phyloP scores from a whole-genome alignment of 2,329 filamentous ascomycete species.

The Cladosporium halotolerans region DNA sequence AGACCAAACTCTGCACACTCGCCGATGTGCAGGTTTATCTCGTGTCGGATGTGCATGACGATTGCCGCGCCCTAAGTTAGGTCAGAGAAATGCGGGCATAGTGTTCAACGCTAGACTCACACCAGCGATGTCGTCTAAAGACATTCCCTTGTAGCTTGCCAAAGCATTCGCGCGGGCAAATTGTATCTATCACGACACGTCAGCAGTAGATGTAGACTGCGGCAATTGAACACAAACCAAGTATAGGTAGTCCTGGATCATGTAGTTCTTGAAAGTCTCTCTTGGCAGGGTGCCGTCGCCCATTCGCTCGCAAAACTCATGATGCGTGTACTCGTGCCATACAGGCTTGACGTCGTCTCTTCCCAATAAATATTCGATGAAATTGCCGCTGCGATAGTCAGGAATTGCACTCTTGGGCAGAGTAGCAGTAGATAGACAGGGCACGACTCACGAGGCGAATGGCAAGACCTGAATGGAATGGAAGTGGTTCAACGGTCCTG shows the following conservation, averaged over 20 bases:
- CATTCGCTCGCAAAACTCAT: constrained; percentile 73
- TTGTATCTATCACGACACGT: constrained; percentile 53
- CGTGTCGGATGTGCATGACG: constrained; percentile 68
- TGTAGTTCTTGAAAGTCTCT: constrained; percentile 77
- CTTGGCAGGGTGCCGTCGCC: constrained; percentile 68
- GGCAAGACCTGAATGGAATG: constrained; percentile 64
- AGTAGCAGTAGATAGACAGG: too few species aligned
- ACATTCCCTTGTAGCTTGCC: constrained; percentile 75
- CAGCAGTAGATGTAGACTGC: not conserved
- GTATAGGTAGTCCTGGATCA: constrained; percentile 89
- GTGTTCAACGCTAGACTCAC: constrained; percentile 39
- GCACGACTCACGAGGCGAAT: constrained; percentile 54
- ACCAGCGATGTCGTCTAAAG: constrained; percentile 63
- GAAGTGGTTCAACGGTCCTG: constrained; percentile 72
- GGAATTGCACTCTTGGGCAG: not conserved
- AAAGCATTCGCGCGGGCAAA: constrained; percentile 83
- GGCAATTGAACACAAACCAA: constrained; percentile 36
- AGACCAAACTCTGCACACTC: constrained; percentile 82
- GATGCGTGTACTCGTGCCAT: constrained; percentile 73
- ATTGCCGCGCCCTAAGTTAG: constrained; percentile 55
- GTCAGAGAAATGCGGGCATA: constrained; percentile 8
- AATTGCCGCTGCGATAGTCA: constrained; percentile 50
- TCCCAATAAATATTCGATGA: constrained; percentile 75
- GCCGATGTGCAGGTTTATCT: constrained; percentile 72
- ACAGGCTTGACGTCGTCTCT: constrained; percentile 65